Evolutionary conservation across 2,329 filamentous ascomycete species (phyloP), one percentile per base, ranked within the genome.

Genomic region (Endothia cerciana): DNA sequence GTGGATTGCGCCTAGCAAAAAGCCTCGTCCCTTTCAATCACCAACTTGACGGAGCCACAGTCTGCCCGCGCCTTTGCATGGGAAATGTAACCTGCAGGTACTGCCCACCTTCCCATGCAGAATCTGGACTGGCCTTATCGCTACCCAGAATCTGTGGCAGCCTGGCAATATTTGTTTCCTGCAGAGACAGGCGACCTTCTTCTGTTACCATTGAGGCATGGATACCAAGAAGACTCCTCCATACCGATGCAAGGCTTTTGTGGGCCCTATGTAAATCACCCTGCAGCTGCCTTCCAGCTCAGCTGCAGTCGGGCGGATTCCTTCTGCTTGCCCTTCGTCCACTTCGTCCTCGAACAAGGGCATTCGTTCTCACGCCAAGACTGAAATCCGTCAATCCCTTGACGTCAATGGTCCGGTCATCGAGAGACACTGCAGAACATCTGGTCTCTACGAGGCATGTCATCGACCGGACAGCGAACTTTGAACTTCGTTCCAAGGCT

Each of bases 241-340:
- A 36, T n/a, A n/a, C 8, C 17, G 30, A 17, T n/a, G 17, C 30
- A 55, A 17, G 28, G 51, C 19, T 33, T 19, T 33, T 33, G 51
- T 36, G 51, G 51, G 6, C 30, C 30, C 15, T 11, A 17, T 43
- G 38, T 41, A 59, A 55, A 60, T 60, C 33, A 64, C 62, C n/a
- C 45, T 64, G 62, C 62, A 64, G 62, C 55, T 43, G 62, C 19
- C 28, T 19, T 10, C 41, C 62, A 22, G 30, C 59, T 45, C 40
- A 45, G 10, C 51, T 63, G 33, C 51, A 45, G 19, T 41, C 33
- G 40, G 47, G 62, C 56, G 62, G 36, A 51, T 45, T 28, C 38
- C n/a, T 41, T 60, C 45, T 63, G 59, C 38, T 59, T 65, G 65
- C 63, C 65, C 65, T 67, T 67, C 51, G 57, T 67, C 65, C 40